Evolutionary conservation across 106 monocot species (phyloP), one percentile per base, ranked within the genome.

Genomic region (Xerophyta viscosa): DNA sequence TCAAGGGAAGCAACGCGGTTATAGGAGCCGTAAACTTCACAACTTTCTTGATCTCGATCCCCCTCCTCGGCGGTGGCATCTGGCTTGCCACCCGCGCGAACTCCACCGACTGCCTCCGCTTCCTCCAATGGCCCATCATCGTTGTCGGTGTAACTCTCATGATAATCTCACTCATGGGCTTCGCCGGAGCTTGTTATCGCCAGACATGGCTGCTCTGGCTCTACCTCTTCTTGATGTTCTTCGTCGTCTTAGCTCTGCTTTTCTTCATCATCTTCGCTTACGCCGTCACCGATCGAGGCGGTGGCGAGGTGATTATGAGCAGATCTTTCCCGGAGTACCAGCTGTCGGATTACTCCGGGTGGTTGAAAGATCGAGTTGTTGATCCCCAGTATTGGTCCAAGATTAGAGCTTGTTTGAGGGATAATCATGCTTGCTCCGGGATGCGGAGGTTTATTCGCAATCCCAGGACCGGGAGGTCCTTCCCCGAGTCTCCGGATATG

Each of bases 71-170:
- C 23, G 83, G 83, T 19, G 92, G 80, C 0, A 80, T 87, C 29
- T 87, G 80, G 73, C 69, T 87, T 28, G 48, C 48, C 28, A 65
- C 56, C 48, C 39, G 70, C 3, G 73, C 77, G 22, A 63, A 70
- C 71, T 41, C 61, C 60, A 82, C 82, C 20, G 92, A 93, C 47
- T 93, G 92, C 68, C 52, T 87, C 31, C 80, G 63, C 24, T 87
- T 93, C 69, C 80, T 93, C 33, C 87, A 93, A 25, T 77, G 79
- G 83, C 92, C 87, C 4, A 51, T 93, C 45, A 77, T 93, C 62
- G 53, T 75, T 36, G 64, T 93, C 31, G 83, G 74, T 15, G 44
- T 72, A 45, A 18, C 69, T 30, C 27, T 87, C 73, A 80, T 93
- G 83, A 71, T 77, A 30, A 52, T 93, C 66, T 93, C 92, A 33